Base-by-base conservation (phyloP, 2,329 filamentous ascomycete genomes). In the Thermochaetoides dissita region DNA sequence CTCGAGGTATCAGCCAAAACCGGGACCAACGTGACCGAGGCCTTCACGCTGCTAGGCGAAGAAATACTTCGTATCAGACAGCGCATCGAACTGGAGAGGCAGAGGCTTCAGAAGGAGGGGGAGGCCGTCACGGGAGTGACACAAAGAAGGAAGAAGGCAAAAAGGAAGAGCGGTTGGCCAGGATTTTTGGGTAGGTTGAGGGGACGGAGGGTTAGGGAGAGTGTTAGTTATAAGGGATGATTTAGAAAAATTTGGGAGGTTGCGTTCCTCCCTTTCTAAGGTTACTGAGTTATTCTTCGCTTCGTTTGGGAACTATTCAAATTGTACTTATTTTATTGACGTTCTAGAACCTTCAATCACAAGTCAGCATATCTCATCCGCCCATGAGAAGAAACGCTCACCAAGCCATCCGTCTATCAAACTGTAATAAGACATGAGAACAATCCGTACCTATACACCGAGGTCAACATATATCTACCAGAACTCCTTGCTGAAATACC, bases 1-100 rank as follows among this genome's bases (percentile, higher is more conserved):
- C 34, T 59, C 12, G 59, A 62, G 49, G 56, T 58, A 2, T 63
- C 60, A 31, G 59, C 59, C 2, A 51, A 46, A 40, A 58, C 57
- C 11, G 62, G 61, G n/a, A 57, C 59, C 32, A 58, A 60, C 30
- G 52, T 64, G n/a, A 50, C 52, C 10, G 43, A 46, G 17, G 31
- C 63, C 2, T 64, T 66, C 44, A 51, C 55, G 1, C 45, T 49
- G 11, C 39, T 64, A 2, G 60, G 55, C 2, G 50, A 47, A 8
- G 59, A 63, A 42, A 51, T 63, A 9, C 49, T 66, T 10, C 48
- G 48, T 41, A 44, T 55, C 11, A 50, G 54, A 40, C 17, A 24
- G 17, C 17, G 17, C 17, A 5, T 24, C 17, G 17, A 24, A 24
- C 17, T 24, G 5, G 17, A 24, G 17, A 24, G 17, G 5, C 17